Percentiles rank a stretch among this genome's conserved stretches.
Conservation (phyloP, 768 basidiomycete species). For the Tricholoma furcatifolium region DNA sequence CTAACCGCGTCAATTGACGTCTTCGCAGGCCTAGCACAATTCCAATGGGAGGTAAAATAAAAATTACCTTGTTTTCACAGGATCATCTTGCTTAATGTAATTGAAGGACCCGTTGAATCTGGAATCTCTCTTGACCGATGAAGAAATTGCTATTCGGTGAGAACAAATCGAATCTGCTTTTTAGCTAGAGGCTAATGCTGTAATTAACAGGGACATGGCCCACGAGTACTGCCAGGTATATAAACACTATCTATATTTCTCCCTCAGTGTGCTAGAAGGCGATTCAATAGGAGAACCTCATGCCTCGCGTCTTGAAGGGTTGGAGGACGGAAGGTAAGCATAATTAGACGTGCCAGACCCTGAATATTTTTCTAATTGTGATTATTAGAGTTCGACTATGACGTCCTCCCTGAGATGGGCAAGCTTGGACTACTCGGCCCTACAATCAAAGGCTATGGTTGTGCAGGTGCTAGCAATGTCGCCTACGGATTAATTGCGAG, state of each 20-base stretch:
- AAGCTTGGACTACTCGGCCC: slow-evolving; percentile 87
- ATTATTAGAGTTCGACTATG: slow-evolving; percentile 66
- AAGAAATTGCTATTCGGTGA: slow-evolving; percentile 87
- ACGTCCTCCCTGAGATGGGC: slow-evolving; percentile 89
- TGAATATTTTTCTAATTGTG: background rate
- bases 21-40: slow-evolving; percentile 35
- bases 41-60: slow-evolving; percentile 41
- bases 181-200: slow-evolving; percentile 3
- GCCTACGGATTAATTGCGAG: slow-evolving; percentile 93
- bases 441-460: slow-evolving; percentile 91
- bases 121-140: slow-evolving; percentile 81
- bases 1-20: background rate
- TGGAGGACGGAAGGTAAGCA: slow-evolving; percentile 82
- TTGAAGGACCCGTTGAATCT: slow-evolving; percentile 79
- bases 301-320: slow-evolving; percentile 85
- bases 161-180: slow-evolving; percentile 14
- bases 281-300: slow-evolving; percentile 65
- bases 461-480: slow-evolving; percentile 88
- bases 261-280: background rate
- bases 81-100: background rate
- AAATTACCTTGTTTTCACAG: background rate
- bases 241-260: background rate
- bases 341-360: background rate
- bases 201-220: slow-evolving; percentile 65
- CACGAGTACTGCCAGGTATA: slow-evolving; percentile 76